Percentiles rank a stretch among this genome's conserved stretches.
Conservation (phyloP, 2,329 filamentous ascomycete genomes). For the Macroventuria anomochaeta region DNA sequence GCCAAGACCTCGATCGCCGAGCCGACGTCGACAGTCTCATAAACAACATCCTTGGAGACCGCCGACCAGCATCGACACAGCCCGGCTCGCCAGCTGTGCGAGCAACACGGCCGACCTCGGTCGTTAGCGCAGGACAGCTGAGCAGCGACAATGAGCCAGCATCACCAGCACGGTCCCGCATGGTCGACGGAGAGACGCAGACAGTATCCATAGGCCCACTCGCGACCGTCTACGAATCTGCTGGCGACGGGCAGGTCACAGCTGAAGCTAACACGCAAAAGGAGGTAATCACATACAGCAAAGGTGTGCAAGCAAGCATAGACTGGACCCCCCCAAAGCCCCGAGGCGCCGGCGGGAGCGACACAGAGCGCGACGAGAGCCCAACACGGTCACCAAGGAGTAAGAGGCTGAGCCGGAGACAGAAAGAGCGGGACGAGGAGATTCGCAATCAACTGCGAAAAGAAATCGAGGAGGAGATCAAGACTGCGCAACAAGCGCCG, state of each 20-base stretch:
- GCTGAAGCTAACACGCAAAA: slow-evolving; percentile 68
- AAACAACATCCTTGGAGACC: slow-evolving; percentile 80
- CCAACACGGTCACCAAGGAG: slow-evolving; percentile 61
- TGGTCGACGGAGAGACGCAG: slow-evolving; percentile 61
- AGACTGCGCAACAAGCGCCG: slow-evolving; percentile 62
- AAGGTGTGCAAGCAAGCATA: slow-evolving; percentile 89
- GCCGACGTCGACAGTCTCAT: slow-evolving; percentile 81
- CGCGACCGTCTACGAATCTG: slow-evolving; percentile 75
- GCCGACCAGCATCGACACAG: slow-evolving; percentile 71
- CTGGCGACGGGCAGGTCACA: slow-evolving; percentile 73
- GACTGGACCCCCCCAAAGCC: slow-evolving; percentile 67
- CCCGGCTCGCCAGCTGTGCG: slow-evolving; percentile 57
- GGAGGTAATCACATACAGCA: slow-evolving; percentile 95
- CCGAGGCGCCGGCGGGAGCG: slow-evolving; percentile 60
- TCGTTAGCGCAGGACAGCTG: slow-evolving; percentile 79
- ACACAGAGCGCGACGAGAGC: slow-evolving; percentile 67
- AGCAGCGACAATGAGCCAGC: slow-evolving; percentile 68
- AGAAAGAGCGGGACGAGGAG: slow-evolving; percentile 86
- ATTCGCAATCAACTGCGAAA: slow-evolving; percentile 81
- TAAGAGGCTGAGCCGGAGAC: slow-evolving; percentile 79
- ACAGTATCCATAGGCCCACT: slow-evolving; percentile 76
- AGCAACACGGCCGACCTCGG: slow-evolving; percentile 82
- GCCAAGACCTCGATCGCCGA: slow-evolving; percentile 68
- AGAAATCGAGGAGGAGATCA: slow-evolving; percentile 92
- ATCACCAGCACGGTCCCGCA: slow-evolving; percentile 27